These are phyloP conservation scores for Mrakia frigida DNA, from an alignment of 768 basidiomycete species.

Conservation along the genomic window DNA sequence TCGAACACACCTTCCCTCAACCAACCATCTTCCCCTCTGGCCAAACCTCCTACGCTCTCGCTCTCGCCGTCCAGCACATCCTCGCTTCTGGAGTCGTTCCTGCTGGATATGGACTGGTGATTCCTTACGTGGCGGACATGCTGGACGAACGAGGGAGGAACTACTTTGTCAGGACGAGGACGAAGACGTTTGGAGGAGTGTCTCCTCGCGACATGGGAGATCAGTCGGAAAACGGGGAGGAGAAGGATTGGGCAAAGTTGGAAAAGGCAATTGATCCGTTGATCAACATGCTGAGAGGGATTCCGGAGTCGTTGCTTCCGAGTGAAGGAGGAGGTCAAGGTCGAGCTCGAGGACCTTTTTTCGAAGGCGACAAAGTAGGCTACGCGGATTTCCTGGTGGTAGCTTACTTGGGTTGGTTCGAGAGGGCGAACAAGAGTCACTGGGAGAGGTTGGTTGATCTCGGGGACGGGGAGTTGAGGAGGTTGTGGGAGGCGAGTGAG, in stretches of 20 bases:
- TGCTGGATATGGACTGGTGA: neutral
- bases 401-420: constrained; percentile 6
- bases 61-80: neutral
- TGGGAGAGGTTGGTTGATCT: constrained; percentile 4
- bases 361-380: constrained; percentile 3
- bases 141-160: neutral
- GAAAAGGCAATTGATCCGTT: neutral
- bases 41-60: neutral
- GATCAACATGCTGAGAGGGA: neutral
- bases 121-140: neutral
- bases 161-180: neutral
- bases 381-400: constrained; percentile 17
- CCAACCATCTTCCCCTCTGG: neutral
- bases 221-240: neutral
- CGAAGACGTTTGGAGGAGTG: neutral
- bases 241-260: neutral
- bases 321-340: neutral
- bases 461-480: neutral
- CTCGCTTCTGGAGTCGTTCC: neutral
- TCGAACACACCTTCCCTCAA: neutral
- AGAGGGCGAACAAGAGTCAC: neutral
- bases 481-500: neutral
- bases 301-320: no score
- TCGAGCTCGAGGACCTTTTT: neutral
- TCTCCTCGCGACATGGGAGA: neutral